Conservation (phyloP, 192 early-diverging fungal species). For the Gryganskiella cystojenkinii region DNA sequence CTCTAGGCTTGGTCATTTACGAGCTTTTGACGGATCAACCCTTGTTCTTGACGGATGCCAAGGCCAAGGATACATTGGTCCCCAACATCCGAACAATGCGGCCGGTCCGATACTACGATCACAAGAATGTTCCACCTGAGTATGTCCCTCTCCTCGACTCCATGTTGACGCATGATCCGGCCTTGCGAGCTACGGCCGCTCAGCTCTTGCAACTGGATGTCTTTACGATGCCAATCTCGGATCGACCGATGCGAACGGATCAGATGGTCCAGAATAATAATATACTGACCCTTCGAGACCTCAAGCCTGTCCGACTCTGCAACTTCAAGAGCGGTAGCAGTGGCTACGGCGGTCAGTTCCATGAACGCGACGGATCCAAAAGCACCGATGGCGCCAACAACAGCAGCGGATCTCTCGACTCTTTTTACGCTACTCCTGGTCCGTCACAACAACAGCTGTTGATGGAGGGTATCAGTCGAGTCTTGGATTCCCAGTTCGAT, state of each 20-base stretch:
- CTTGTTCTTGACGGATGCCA: conserved; percentile 36
- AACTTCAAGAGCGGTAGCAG: conserved; percentile 1
- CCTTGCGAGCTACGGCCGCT: conserved; percentile 18
- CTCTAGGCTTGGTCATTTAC: conserved; percentile 59
- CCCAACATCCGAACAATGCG: neutral
- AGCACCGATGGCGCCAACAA: neutral
- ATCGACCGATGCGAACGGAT: conserved; percentile 6
- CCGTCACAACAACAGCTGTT: conserved; percentile 27
- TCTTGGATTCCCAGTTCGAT: conserved; percentile 45
- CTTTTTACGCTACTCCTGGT: neutral
- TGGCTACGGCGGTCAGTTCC: too few relatives aligned
- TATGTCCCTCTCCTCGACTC: conserved; percentile 30
- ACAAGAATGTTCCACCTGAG: conserved; percentile 7
- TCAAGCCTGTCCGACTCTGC: conserved; percentile 31
- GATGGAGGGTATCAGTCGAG: conserved; percentile 35
- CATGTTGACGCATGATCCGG: conserved; percentile 35
- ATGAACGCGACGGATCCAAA: neutral
- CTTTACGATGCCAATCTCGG: conserved; percentile 20
- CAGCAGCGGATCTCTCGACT: conserved; percentile 10
- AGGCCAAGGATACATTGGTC: conserved; percentile 28
- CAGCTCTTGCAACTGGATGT: conserved; percentile 39
- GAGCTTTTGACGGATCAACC: conserved; percentile 45
- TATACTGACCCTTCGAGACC: conserved; percentile 31
- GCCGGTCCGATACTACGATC: conserved; percentile 41
- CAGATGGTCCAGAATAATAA: conserved; percentile 33